Base-by-base conservation (phyloP, 2,329 filamentous ascomycete species). In the Epichloe baconii region DNA sequence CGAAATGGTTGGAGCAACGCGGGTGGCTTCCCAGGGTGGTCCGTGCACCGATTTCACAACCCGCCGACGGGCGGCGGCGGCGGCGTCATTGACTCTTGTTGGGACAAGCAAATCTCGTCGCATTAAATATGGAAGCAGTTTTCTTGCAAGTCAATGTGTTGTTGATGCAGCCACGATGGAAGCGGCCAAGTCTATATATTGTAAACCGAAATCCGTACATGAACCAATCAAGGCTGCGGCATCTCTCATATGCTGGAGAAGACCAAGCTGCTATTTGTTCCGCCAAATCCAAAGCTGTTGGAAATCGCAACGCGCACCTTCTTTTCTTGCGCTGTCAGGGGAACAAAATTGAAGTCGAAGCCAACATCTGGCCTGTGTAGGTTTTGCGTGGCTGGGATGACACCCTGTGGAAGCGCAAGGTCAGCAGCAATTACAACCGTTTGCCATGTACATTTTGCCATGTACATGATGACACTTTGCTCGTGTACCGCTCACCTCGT, bases 251-350 rank as follows among this genome's bases (percentile, higher is more conserved):
- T 4, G 21, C 58, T 64, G 7, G 76, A 76, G 60, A 97, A 91
- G 49, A 89, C 89, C 38, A 98, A 71, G 50, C 82, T 89, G 42
- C 91, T 90, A 70, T 98, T 98, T 1, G 91, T 97, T 15, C 93
- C 93, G 11, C 93, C 93, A 70, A 98, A 98, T 0, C 93, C 93
- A 69, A 98, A 98, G 64, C 91, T 97, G 62, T 98, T 98, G 3
- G 88, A 93, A 52, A 98, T 61, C 5, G 86, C 87, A 21, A 91
- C 83, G 52, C 80, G 71, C 11, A 97, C 79, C 2, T 73, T 64
- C 57, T 80, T 82, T 49, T 85, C 67, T 66, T 96, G 90, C 0
- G 88, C 76, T 44, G 72, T 63, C 4, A 81, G 73, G 0, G 89
- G 80, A 3, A 95, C 82, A 65, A 96, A 91, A 63, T 97, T 96